Evolutionary conservation across 2,329 filamentous ascomycete species (phyloP), one percentile per base, ranked within the genome.

Genomic region (Cladobotryum mycophilum): DNA sequence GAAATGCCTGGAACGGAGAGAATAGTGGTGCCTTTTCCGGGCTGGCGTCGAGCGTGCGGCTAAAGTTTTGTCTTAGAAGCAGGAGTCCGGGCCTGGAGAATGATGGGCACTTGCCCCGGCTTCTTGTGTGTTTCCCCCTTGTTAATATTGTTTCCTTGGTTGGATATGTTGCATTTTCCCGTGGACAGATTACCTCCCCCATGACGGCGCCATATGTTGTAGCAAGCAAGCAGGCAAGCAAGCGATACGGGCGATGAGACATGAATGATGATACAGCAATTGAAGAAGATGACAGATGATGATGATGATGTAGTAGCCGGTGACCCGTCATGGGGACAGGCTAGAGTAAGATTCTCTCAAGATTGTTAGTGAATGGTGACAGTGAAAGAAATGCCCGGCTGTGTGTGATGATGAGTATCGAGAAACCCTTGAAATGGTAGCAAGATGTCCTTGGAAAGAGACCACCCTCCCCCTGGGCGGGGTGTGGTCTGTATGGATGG

Each of bases 261-360:
- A 51, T 47, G 51, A 53, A 53, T 53, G 47, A 53, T 53, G 51
- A 53, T 46, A 48, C 48, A 52, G 49, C 49, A 52, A 44, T 51
- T 48, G 25, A 30, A 30, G 25, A 30, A 30, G 25, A 30, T 8
- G 25, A 30, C 6, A 30, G 25, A 30, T 30, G 25, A 30, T 30
- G 25, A 8, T 30, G 25, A 30, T 30, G 25, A 11, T 30, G 6
- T 11, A 30, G 25, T 8, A 8, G 25, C 25, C 25, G 25, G 25
- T 30, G 25, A 30, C 25, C 25, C 25, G 6, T 11, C 25, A 30
- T 30, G 25, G 25, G 9, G 25, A 30, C 25, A 7, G 25, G 9
- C 25, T 6, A 30, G 25, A 30, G 25, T 30, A 30, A 6, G 25
- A 30, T 30, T 30, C 9, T 30, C 25, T 8, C 25, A 30, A 30